Conservation (phyloP, 495 filamentous ascomycete genomes). For the Hypoxylon trugodes region DNA sequence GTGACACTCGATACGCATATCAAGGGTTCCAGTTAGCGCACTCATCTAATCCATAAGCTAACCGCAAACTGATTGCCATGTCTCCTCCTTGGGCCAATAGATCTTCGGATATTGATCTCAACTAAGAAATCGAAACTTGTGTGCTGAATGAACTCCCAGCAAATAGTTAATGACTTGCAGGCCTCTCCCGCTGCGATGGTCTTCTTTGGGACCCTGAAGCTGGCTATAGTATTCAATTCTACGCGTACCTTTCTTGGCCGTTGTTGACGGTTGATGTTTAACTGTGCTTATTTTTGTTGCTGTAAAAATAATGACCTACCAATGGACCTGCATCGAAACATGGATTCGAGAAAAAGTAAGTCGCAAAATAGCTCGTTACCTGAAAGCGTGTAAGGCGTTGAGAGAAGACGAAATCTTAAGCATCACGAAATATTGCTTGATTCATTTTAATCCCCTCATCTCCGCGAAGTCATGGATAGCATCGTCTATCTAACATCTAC, state of each 20-base stretch:
- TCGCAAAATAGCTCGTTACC: constrained; percentile 7
- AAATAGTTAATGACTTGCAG: constrained; percentile 13
- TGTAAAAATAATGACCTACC: constrained; percentile 26
- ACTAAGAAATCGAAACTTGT: constrained; percentile 31
- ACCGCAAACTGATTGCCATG: constrained; percentile 12
- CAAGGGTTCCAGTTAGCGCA: constrained; percentile 37
- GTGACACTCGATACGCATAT: constrained; percentile 24
- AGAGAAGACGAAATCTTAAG: constrained; percentile 10
- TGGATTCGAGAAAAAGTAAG: constrained; percentile 31
- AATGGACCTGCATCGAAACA: constrained; percentile 35
- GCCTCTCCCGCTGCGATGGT: constrained; percentile 16
- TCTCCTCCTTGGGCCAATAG: constrained; percentile 16
- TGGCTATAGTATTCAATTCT: neutral
- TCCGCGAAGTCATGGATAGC: constrained; percentile 1
- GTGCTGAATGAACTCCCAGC: constrained; percentile 21
- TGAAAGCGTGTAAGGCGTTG: neutral
- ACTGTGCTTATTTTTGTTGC: neutral
- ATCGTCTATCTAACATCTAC: constrained; percentile 6
- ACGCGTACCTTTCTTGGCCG: constrained; percentile 17
- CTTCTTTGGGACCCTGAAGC: constrained; percentile 2
- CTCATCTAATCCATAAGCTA: constrained; percentile 19
- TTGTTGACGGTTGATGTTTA: constrained; percentile 1
- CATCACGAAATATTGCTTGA: constrained; percentile 12
- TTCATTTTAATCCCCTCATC: constrained; percentile 25
- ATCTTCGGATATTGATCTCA: neutral